Percentiles rank a stretch among this genome's conserved stretches.
Evolutionary conservation across 192 early-diverging fungal genomes (phyloP).

Genomic region (Gamsiella multidivaricata): DNA sequence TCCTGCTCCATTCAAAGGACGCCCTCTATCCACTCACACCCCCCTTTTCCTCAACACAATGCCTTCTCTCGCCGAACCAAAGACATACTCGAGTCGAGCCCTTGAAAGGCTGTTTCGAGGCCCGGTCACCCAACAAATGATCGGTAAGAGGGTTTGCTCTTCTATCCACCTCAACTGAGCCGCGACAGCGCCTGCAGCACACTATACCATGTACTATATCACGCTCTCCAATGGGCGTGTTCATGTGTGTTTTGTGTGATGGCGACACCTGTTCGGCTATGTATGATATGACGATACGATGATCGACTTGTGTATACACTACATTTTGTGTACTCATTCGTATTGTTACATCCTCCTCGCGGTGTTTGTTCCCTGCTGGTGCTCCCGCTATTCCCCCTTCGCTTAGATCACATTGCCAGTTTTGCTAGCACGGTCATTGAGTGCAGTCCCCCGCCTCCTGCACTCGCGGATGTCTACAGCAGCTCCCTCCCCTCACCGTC

Average conservation of each 20-base stretch:
- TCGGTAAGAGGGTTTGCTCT: slow-evolving; percentile 27
- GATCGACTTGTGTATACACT: background rate
- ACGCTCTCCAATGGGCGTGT: background rate
- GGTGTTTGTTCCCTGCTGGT: background rate
- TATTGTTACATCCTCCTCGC: background rate
- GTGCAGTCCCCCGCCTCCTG: slow-evolving; percentile 35
- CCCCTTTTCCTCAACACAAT: background rate
- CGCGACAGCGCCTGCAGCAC: background rate
- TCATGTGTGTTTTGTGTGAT: background rate
- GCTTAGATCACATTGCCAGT: slow-evolving; percentile 56
- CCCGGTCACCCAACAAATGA: slow-evolving; percentile 51
- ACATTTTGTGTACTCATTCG: background rate
- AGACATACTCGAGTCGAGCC: slow-evolving; percentile 43
- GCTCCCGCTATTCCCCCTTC: too few relatives aligned
- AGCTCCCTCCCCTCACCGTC: slow-evolving; percentile 43
- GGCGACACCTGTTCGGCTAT: background rate
- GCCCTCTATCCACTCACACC: background rate
- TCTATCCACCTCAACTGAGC: slow-evolving; percentile 1
- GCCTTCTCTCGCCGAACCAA: slow-evolving; percentile 45
- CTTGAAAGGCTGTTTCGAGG: slow-evolving; percentile 41
- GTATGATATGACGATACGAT: slow-evolving; percentile 6
- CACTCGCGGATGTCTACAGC: slow-evolving; percentile 7
- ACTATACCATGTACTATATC: too few relatives aligned
- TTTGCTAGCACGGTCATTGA: slow-evolving; percentile 51
- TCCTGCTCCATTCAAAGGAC: too few relatives aligned